Percentiles rank a stretch among this genome's conserved stretches.
Conservation (phyloP, 345 rosid genomes). For the Bruguiera sexangula region DNA sequence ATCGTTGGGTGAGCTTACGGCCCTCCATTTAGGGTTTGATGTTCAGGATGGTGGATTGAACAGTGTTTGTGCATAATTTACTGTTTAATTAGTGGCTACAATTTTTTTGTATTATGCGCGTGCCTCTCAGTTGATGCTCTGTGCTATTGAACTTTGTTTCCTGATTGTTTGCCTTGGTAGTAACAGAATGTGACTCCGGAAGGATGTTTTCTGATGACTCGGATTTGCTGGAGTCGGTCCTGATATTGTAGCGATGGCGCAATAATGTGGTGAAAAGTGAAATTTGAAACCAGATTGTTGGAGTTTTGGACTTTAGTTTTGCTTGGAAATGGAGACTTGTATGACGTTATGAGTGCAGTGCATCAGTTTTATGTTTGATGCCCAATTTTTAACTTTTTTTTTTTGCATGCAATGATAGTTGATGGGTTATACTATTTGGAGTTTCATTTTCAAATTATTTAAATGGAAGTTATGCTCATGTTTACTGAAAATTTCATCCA, state of each 20-base stretch:
- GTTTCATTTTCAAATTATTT: too few relatives aligned
- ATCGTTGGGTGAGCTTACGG: constrained; percentile 52
- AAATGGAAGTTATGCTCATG: too few relatives aligned
- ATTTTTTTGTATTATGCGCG: too few relatives aligned
- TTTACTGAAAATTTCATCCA: too few relatives aligned
- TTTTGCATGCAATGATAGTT: background rate
- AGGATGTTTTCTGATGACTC: too few relatives aligned
- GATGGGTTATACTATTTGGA: background rate
- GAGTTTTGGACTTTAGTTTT: background rate
- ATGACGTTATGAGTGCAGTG: too few relatives aligned
- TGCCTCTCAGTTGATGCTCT: too few relatives aligned
- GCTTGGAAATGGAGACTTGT: background rate
- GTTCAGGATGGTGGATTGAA: too few relatives aligned
- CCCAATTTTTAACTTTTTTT: too few relatives aligned
- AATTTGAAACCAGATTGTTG: background rate
- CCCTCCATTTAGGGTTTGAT: background rate
- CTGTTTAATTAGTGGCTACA: too few relatives aligned
- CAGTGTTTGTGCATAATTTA: background rate
- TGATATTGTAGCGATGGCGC: background rate
- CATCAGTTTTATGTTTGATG: too few relatives aligned
- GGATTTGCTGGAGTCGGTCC: background rate
- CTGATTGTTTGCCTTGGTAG: background rate
- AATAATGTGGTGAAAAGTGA: background rate
- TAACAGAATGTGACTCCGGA: background rate
- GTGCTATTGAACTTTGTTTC: too few relatives aligned